Base-by-base conservation (phyloP, 2,329 filamentous ascomycete genomes). In the Lachnellula occidentalis region DNA sequence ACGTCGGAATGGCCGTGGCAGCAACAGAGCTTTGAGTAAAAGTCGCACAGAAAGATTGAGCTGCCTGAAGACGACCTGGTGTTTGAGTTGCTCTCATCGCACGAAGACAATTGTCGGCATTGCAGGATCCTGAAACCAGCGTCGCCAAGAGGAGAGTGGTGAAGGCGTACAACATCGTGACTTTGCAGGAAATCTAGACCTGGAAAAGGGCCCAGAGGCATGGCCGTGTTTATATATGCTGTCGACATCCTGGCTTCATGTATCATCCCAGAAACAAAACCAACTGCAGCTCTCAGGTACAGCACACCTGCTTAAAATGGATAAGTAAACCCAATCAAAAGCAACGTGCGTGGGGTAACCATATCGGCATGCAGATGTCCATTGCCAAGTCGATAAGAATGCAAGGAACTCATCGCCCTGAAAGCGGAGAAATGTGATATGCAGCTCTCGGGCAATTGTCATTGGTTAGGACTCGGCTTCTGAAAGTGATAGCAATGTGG, bases 101-200 rank as follows among this genome's bases (percentile, higher is more conserved):
- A 19, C 70, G 68, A 22, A 72, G 67, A 61, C 71, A 73, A 58
- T 72, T 70, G 62, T 73, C 71, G 47, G 69, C 68, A 53, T 61
- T 58, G 63, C 70, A 71, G 14, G 56, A 50, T n/a, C 47, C 56
- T 5, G 55, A 47, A 31, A 52, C 62, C 43, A 56, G 27, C 21
- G 53, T 50, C 21, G 55, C 58, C 15, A 59, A 31, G 11, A 61
- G 41, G 5, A 61, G 41, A 39, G 54, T 47, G 11, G 37, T 27
- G 34, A 59, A 45, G 19, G 49, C 24, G 47, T 54, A 54, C 27
- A 55, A 41, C 59, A 61, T 61, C 46, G n/a, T 43, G 41, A 31
- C 27, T 31, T 31, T 31, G 27, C 27, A 31, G 9, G 27, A 31
- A 31, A 31, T 31, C 27, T 31, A 31, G 27, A 31, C 27, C 27